phyloP scores from a whole-genome alignment of 108 stramenopile genomes.

The Cylindrotheca fusiformis region DNA sequence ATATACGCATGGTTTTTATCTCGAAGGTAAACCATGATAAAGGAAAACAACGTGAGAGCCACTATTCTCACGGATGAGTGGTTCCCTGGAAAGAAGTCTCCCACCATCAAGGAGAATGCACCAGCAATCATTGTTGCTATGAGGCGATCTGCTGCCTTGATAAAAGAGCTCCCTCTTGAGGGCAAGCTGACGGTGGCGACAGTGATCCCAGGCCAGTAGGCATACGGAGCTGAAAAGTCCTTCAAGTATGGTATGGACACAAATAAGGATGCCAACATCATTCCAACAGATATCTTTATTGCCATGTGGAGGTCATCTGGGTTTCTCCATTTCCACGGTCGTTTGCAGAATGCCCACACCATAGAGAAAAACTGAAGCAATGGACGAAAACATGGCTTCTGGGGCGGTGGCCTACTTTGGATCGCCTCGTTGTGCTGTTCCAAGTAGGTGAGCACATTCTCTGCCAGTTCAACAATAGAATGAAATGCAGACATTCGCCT shows the following conservation, averaged over 20 bases:
- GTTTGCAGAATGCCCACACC: not conserved
- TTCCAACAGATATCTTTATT: not conserved
- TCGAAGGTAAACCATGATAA: not conserved
- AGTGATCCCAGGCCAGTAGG: not conserved
- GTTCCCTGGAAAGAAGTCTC: not conserved
- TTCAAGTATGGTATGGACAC: not conserved
- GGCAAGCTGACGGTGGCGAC: not conserved
- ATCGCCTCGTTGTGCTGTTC: not conserved
- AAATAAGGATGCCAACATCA: not conserved
- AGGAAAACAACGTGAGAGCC: not conserved
- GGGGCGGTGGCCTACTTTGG: not conserved
- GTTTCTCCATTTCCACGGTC: not conserved
- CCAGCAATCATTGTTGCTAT: not conserved
- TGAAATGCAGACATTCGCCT: slow-evolving; percentile 15
- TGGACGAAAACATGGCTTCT: not conserved
- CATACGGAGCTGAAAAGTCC: not conserved
- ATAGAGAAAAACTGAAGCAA: not conserved
- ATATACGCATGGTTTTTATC: not conserved
- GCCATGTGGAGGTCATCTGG: not conserved
- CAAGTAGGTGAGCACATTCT: not conserved
- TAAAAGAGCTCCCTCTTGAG: not conserved
- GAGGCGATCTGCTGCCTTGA: not conserved
- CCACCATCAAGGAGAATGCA: not conserved
- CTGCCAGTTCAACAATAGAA: slow-evolving; percentile 23
- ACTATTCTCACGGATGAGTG: not conserved